Base-by-base conservation (phyloP, 345 rosid species). In the Citrus trifoliata region DNA sequence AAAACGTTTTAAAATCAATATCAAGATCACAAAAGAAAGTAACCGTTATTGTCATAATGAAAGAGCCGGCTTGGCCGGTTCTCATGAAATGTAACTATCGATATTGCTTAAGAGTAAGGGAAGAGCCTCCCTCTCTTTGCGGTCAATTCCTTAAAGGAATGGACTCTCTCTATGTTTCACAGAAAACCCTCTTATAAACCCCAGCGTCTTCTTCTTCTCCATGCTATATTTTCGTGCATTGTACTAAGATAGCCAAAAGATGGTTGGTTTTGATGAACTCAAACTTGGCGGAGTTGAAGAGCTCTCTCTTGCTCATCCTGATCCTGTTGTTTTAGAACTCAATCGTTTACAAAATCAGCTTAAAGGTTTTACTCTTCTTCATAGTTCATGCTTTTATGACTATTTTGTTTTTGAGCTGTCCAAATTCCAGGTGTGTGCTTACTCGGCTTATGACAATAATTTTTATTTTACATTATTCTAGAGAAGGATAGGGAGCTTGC, bases 311-410 rank as follows among this genome's bases (percentile, higher is more conserved):
- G 67, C 79, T 76, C 88, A 79, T 10, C 81, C 89, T 79, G 86
- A 88, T 81, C 99, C 95, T 84, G 77, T 90, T 78, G 91, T 89
- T n/a, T 75, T 89, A 55, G 91, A 96, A 82, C 90, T 87, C 80
- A 84, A 90, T 83, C 88, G 89, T 33, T 78, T 90, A 68, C 92
- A 92, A 22, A 94, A 89, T 87, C 89, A 88, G 73, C 88, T 90
- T 63, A 88, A 76, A 91, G 99, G 98, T 93, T 70, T 40, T 18
- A 5, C 18, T 27, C 25, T 46, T 25, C 62, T 27, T 46, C 51
- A 46, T 46, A 46, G 22, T 53, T 53, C 58, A 16, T 58, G 40
- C 4, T 32, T 32, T 42, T 76, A 60, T 10, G 58, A 53, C 1
- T 46, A 46, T 1, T 46, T 46, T 46, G 51, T 12, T 46, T 46